Evolutionary conservation across 192 early-diverging fungal species (phyloP).

Genomic region (Podila minutissima): DNA sequence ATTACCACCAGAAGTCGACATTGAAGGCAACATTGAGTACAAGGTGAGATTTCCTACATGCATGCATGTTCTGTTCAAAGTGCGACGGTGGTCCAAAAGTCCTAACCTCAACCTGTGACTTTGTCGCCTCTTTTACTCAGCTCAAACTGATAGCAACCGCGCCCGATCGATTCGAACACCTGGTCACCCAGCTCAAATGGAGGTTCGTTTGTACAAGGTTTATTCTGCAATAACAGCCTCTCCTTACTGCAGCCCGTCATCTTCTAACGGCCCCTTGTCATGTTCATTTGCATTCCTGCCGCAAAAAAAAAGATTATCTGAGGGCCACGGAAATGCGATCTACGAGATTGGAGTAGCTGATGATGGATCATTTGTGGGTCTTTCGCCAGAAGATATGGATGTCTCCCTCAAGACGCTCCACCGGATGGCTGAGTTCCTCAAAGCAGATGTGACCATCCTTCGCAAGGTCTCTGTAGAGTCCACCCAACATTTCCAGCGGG

Average conservation of each 20-base stretch:
- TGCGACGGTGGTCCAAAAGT: not conserved
- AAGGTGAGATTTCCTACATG: slow-evolving; percentile 60
- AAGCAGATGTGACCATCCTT: slow-evolving; percentile 76
- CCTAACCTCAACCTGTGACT: not conserved
- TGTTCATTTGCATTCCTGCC: too few species aligned
- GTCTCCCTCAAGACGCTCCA: slow-evolving; percentile 67
- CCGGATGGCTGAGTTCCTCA: slow-evolving; percentile 69
- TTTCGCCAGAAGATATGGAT: slow-evolving; percentile 68
- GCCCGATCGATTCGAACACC: slow-evolving; percentile 79
- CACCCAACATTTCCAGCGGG: slow-evolving; percentile 4
- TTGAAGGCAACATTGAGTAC: slow-evolving; percentile 90
- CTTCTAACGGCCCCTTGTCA: too few species aligned
- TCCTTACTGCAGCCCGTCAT: not conserved
- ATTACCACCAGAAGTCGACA: slow-evolving; percentile 85
- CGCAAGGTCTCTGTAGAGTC: slow-evolving; percentile 55
- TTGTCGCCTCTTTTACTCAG: slow-evolving; percentile 41
- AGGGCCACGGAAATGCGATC: slow-evolving; percentile 87
- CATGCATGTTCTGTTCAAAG: not conserved
- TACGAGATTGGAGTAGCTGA: slow-evolving; percentile 94
- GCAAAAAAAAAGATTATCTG: slow-evolving; percentile 63
- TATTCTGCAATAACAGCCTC: not conserved
- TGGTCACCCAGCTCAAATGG: slow-evolving; percentile 94
- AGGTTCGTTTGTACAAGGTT: slow-evolving; percentile 49
- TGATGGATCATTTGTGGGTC: slow-evolving; percentile 80
- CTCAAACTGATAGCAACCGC: slow-evolving; percentile 76